These are phyloP conservation scores for Salix suchowensis DNA, from an alignment of 345 rosid species.

Conservation along the genomic window DNA sequence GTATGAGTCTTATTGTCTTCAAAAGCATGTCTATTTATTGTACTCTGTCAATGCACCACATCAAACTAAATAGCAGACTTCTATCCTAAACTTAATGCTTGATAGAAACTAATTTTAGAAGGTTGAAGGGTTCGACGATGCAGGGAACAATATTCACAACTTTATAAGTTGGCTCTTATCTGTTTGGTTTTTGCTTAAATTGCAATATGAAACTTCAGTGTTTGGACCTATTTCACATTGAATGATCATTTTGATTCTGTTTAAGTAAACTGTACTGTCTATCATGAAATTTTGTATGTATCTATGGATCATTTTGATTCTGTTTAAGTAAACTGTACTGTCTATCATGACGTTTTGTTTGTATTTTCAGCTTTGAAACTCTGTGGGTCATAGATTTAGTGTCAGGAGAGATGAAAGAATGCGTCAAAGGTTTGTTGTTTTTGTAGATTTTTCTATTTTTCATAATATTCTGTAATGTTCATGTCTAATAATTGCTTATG, in stretches of 20 bases:
- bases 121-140: no score
- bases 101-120: not conserved
- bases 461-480: not conserved
- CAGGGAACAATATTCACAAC: no score
- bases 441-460: slow-evolving; percentile 1
- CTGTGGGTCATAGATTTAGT: slow-evolving; percentile 69
- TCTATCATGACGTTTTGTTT: slow-evolving; percentile 11
- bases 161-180: no score
- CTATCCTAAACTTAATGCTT: not conserved
- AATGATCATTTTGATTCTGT: slow-evolving; percentile 7
- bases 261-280: not conserved
- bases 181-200: no score
- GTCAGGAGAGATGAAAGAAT: slow-evolving; percentile 63
- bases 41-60: not conserved
- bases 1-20: no score
- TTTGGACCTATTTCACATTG: not conserved
- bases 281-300: slow-evolving; percentile 5
- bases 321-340: not conserved
- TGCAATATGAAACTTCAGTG: no score
- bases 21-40: not conserved
- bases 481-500: slow-evolving; percentile 24
- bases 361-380: slow-evolving; percentile 60
- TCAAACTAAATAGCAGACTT: not conserved
- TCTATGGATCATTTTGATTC: slow-evolving; percentile 51
- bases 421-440: slow-evolving; percentile 52